Evolutionary conservation across 768 basidiomycete genomes (phyloP).

Genomic region (Hortiboletus campestris): DNA sequence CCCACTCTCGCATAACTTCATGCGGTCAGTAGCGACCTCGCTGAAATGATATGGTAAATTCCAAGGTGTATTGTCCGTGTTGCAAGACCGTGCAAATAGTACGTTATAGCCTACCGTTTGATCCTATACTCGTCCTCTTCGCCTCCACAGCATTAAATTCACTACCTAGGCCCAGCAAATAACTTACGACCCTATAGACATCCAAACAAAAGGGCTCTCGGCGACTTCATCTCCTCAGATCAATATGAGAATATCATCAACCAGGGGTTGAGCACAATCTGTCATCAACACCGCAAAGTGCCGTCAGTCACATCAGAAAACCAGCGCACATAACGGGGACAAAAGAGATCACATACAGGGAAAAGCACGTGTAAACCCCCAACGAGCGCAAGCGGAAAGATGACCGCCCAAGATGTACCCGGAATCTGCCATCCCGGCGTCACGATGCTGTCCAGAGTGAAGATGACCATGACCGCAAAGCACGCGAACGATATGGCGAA

Average conservation of each 20-base stretch:
- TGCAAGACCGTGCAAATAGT: not conserved
- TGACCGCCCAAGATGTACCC: slow-evolving; percentile 66
- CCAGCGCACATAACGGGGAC: not conserved
- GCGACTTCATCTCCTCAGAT: not conserved
- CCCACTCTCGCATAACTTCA: too few species aligned
- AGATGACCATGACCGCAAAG: slow-evolving; percentile 55
- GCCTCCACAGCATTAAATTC: not conserved
- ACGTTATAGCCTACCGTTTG: not conserved
- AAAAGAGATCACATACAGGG: slow-evolving; percentile 49
- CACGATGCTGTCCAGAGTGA: slow-evolving; percentile 48
- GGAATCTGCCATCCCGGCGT: slow-evolving; percentile 65
- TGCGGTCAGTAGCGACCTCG: not conserved
- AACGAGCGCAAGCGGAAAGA: slow-evolving; percentile 71
- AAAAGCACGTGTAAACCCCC: slow-evolving; percentile 67
- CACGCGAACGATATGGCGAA: slow-evolving; percentile 52
- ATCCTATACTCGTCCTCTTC: not conserved
- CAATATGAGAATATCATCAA: slow-evolving; percentile 77
- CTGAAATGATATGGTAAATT: not conserved
- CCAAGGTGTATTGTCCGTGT: not conserved
- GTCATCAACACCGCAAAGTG: not conserved
- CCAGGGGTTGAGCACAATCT: slow-evolving; percentile 87
- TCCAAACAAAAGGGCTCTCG: not conserved
- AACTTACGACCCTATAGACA: not conserved
- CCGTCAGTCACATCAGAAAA: not conserved
- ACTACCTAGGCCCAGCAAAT: not conserved